Base-by-base conservation (phyloP, 164 flowering plant genomes). In the Berberis vulgaris region DNA sequence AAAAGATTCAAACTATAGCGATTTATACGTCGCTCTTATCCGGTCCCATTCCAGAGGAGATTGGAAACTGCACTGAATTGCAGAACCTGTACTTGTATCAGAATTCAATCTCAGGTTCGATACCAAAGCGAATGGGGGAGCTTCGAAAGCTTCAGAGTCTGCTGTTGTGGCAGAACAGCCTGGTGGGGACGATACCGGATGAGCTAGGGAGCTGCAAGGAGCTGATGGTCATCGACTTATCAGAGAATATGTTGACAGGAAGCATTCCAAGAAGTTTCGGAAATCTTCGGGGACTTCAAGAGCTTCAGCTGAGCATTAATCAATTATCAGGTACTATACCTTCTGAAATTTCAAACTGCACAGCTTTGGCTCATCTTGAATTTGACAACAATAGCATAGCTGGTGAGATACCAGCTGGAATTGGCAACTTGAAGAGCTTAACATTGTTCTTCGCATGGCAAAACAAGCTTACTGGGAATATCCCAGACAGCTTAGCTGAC, bases 31-130 rank as follows among this genome's bases (percentile, higher is more conserved):
- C 96, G 49, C 72, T 80, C 1, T 59, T 94, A 39, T 86, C 96
- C 1, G 96, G 96, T 60, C 74, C 87, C 2, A 83, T 94, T 44
- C 99, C 97, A 7, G 91, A 86, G 47, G 97, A 89, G 80, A 83
- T 94, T 49, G 91, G 89, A 41, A 80, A 87, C 75, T 91, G 99
- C 78, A 84, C 72, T 49, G 85, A 81, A 53, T 66, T 94, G 74
- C 87, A 83, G 78, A 87, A 79, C 69, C 60, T 94, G 63, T 89
- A 84, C 69, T 71, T 94, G 76, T 89, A 94, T 73, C 87, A 91
- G 83, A 91, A 94, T 65, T 85, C 89, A 0, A 71, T 94, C 58
- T 80, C 96, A 0, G 96, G 97, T 59, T 66, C 84, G n/a, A 81
- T 94, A 13, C 97, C 99, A 1, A 68, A 61, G 61, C 57, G 67